Evolutionary conservation across 2,329 filamentous ascomycete genomes (phyloP), one percentile per base, ranked within the genome.

Genomic region (Arthrobotrys sphaeroides): DNA sequence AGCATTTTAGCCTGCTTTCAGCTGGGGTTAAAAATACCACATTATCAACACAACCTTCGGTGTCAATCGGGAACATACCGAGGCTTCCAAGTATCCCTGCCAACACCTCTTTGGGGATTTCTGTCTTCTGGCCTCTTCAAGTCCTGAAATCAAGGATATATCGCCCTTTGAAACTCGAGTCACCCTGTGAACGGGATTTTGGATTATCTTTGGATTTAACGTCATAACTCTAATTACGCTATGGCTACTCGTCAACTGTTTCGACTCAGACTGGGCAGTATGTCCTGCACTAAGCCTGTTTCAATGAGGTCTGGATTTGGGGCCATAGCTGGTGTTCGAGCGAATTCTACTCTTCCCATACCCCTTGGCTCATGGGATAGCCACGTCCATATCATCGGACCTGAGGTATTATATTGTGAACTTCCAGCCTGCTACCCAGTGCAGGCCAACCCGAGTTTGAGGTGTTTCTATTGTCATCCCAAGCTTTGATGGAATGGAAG

Each of bases 301-400:
- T 13, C 18, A 55, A 9, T 31, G 20, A 38, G 12, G 24, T 6
- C 18, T 24, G n/a, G 33, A 18, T 53, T 13, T 38, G 20, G 5
- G 20, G 12, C 20, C 36, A 0, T 53, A 5, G 13, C 36, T 22
- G 16, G 42, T 7, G 5, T 26, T 38, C 62, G 55, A 9, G 9
- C 24, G 10, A 28, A 67, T 1, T 60, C 28, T 20, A 38, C n/a
- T 3, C 26, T 67, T 28, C 31, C 69, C 10, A 28, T 77, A 9
- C 78, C 80, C 9, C 36, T 73, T 9, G 79, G 78, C 12, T 78
- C 80, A 6, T 81, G 80, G 80, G 80, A 81, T 57, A 79, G 78
- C 18, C 80, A 80, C 47, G 79, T 81, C 69, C 80, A 79, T 61
- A 76, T 81, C n/a, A 67, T 80, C 36, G 79, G 79, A 42, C 62